Evolutionary conservation across 1,284 basidiomycete genomes (phyloP), one percentile per base, ranked within the genome.

Genomic region (Earliella scabrosa): DNA sequence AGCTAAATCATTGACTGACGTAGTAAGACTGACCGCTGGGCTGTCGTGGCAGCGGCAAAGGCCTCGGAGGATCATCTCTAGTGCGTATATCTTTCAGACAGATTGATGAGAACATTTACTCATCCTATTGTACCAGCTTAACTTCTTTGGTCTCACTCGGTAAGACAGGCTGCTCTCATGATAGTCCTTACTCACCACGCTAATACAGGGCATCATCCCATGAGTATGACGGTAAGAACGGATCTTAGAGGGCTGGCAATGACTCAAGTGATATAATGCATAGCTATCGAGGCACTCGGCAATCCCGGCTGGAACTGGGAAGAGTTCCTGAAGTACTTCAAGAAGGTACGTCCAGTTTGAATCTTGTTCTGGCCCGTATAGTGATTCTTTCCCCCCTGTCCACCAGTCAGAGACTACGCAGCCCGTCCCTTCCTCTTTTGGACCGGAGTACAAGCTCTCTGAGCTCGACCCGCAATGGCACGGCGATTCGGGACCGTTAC

Each of bases 261-360:
- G n/a, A n/a, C n/a, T n/a, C n/a, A n/a, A 34, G 14, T 10, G 11
- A 41, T 23, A 29, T 32, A 20, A 27, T 18, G 24, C 20, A 9
- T 29, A 65, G 58, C 63, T 8, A 45, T 57, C 27, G 65, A 67
- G 49, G 52, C 59, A 8, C 58, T 68, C 6, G 66, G 66, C 1
- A 68, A 68, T 34, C 52, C 61, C 0, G 66, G 66, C 7, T 68
- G 65, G 66, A 66, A 64, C 52, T 68, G 66, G 66, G 23, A 60
- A 14, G 20, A 53, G n/a, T 64, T 61, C 43, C 27, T 59, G 45
- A 62, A 59, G 34, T 60, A 63, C 45, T 50, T 63, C 31, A 40
- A 54, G 44, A 58, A 58, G 56, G 56, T 58, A 18, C 18, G 20
- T 11, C 32, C 4, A n/a, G n/a, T 24, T 18, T n/a, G 7, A 44